Conservation (phyloP, 164 flowering plant species). For the Protea cynaroides region DNA sequence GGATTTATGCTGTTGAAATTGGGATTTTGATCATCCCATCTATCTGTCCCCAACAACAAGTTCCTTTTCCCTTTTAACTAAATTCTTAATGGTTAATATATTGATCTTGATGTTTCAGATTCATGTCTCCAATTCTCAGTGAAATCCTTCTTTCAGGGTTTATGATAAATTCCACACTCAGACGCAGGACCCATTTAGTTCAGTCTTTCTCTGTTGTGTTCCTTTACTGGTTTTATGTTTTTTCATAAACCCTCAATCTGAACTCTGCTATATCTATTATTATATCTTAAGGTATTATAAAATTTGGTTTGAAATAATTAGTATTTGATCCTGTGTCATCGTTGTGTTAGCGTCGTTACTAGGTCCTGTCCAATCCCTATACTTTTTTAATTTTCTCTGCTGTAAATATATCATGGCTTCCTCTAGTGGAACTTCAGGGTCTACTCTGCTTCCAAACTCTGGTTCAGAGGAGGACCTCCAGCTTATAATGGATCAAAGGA, state of each 20-base stretch:
- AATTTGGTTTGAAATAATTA: constrained; percentile 7
- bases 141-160: constrained; percentile 78
- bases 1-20: neutral
- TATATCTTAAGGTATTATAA: constrained; percentile 2
- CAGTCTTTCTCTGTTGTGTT: constrained; percentile 89
- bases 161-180: constrained; percentile 33
- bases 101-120: constrained; percentile 36
- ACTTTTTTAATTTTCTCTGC: neutral
- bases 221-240: constrained; percentile 92
- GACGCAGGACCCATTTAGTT: constrained; percentile 67
- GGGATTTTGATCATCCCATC: neutral
- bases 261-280: too few species aligned
- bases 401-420: constrained; percentile 37
- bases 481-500: constrained; percentile 53
- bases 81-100: constrained; percentile 26
- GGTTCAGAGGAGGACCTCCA: constrained; percentile 54
- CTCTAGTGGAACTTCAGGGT: constrained; percentile 54
- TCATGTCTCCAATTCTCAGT: constrained; percentile 73
- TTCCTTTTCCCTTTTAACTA: neutral
- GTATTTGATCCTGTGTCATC: constrained; percentile 23
- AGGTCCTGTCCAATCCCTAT: neutral
- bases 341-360: neutral
- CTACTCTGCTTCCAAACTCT: constrained; percentile 30
- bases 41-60: too few species aligned
- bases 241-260: constrained; percentile 47